Conservation (phyloP, 495 filamentous ascomycete genomes). For the Hamigera avellanea region DNA sequence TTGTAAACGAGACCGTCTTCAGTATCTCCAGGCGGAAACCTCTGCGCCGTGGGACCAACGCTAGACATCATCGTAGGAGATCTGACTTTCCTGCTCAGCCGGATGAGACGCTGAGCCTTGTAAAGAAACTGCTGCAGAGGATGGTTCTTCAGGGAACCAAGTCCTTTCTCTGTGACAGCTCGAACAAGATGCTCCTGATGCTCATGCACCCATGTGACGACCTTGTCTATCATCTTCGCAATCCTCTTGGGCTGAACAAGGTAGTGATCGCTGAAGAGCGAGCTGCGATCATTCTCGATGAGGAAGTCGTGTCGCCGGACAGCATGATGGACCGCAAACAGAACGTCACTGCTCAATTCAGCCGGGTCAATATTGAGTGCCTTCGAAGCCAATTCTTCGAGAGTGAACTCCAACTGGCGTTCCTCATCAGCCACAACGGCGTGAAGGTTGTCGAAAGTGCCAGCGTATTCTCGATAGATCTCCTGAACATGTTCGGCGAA, state of each 20-base stretch:
- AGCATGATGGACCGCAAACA: slow-evolving; percentile 60
- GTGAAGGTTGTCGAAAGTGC: slow-evolving; percentile 38
- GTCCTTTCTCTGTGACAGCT: slow-evolving; percentile 12
- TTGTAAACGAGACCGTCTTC: slow-evolving; percentile 28
- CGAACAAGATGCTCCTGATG: slow-evolving; percentile 37
- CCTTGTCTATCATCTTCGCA: slow-evolving; percentile 30
- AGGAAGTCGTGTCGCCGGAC: slow-evolving; percentile 28
- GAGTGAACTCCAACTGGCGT: slow-evolving; percentile 39
- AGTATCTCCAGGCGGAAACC: slow-evolving; percentile 23
- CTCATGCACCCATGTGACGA: slow-evolving; percentile 44
- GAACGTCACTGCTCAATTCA: slow-evolving; percentile 35
- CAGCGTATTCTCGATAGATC: slow-evolving; percentile 34
- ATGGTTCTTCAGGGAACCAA: slow-evolving; percentile 13
- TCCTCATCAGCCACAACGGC: slow-evolving; percentile 32
- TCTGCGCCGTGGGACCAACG: slow-evolving; percentile 34
- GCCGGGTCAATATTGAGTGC: slow-evolving; percentile 31
- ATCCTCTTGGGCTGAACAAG: slow-evolving; percentile 39
- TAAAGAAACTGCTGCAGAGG: slow-evolving; percentile 47
- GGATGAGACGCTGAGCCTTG: slow-evolving; percentile 54
- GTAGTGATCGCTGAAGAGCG: slow-evolving; percentile 26
- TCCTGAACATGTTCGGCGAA: slow-evolving; percentile 19
- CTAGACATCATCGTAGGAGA: slow-evolving; percentile 44
- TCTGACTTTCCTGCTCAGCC: slow-evolving; percentile 51
- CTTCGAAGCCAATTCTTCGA: slow-evolving; percentile 50
- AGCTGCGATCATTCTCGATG: slow-evolving; percentile 38